Evolutionary conservation across 2,329 filamentous ascomycete genomes (phyloP), one percentile per base, ranked within the genome.

Genomic region (Drechslerella coelobrocha): DNA sequence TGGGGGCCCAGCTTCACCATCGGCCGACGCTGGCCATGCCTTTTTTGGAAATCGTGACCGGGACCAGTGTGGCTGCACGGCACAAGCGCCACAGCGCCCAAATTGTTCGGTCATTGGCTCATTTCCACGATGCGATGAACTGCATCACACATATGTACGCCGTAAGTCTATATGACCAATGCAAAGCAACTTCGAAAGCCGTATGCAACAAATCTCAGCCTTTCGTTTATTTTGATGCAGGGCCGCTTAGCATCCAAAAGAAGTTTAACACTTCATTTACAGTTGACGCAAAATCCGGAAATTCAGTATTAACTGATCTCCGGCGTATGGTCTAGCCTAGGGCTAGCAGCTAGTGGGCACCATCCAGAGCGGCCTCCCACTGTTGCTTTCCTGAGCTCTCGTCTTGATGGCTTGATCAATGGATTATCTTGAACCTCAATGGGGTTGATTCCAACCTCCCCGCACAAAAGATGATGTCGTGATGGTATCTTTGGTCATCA

Each of bases 71-170:
- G 55, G 50, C 41, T 54, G 52, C 50, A 37, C 14, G 27, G 26
- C 45, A 68, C 37, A 61, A 59, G 37, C 65, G 65, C 57, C 65
- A 69, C 65, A 62, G 52, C 47, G 57, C 52, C 57, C 52, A 50
- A 45, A 45, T 45, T 45, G 21, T 45, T 24, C 39, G 37, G 41
- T 37, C 19, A 56, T 54, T 54, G 65, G 52, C 57, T 69, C 65
- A 69, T 69, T 69, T 69, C 65, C 65, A 61, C 65, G 57, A 56
- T 61, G 34, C 51, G 52, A 69, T 61, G 63, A 60, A 60, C n/a
- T 12, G 43, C 56, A 61, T 69, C 57, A 62, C 52, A 39, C 45
- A 59, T 54, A 34, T 24, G 26, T 53, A 59, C 41, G 41, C n/a
- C 45, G 52, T 47, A 53, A 61, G 51, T 29, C 27, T 51, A 53